A percentile compares a stretch with the other conserved stretches of the same genome.
Conservation (phyloP, 768 basidiomycete species). For the Boletellus ananas region DNA sequence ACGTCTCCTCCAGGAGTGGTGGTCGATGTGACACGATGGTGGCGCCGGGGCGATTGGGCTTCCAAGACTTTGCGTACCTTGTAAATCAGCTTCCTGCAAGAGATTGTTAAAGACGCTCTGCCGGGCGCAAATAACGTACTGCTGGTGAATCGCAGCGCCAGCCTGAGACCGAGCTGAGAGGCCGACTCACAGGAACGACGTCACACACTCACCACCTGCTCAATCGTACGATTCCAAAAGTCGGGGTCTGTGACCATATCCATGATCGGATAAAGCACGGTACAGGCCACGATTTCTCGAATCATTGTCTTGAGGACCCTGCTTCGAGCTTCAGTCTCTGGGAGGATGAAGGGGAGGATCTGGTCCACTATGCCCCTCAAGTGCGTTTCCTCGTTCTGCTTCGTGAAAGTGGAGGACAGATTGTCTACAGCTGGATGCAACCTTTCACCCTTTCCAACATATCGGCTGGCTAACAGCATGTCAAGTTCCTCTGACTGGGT, state of each 20-base stretch:
- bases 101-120: constrained; percentile 1
- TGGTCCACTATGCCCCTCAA: constrained; percentile 67
- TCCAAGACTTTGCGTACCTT: constrained; percentile 84
- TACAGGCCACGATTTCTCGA: constrained; percentile 79
- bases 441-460: constrained; percentile 59
- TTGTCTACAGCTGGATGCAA: constrained; percentile 87
- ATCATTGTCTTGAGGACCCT: constrained; percentile 67
- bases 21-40: constrained; percentile 39
- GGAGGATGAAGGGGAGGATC: constrained; percentile 69
- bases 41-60: constrained; percentile 63
- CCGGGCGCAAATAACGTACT: constrained; percentile 36
- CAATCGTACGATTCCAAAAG: constrained; percentile 93
- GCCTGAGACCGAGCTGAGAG: constrained; percentile 37
- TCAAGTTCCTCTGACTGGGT: constrained; percentile 91
- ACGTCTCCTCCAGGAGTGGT: constrained; percentile 50
- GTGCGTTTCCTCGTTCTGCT: constrained; percentile 87
- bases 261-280: constrained; percentile 81
- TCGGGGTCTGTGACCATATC: constrained; percentile 95
- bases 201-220: constrained; percentile 73
- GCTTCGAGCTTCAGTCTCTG: constrained; percentile 70
- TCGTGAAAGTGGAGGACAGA: constrained; percentile 82
- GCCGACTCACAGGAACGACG: background rate
- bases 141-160: constrained; percentile 68
- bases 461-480: constrained; percentile 77
- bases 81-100: constrained; percentile 70